Conservation (phyloP, 2,329 filamentous ascomycete genomes). For the Aureobasidium sp. region DNA sequence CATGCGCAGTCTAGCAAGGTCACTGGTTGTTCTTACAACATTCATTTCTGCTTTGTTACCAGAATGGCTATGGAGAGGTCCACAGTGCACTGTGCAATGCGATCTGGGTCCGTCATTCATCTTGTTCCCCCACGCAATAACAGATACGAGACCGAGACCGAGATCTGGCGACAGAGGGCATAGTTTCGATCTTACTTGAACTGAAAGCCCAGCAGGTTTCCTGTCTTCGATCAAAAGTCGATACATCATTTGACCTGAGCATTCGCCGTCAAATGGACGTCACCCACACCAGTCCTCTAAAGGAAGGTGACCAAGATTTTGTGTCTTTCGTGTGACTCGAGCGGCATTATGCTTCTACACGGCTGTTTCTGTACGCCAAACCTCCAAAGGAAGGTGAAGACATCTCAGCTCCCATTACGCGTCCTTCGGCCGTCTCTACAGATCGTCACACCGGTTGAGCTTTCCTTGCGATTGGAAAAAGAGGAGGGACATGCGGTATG, state of each 20-base stretch:
- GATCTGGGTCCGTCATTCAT: neutral
- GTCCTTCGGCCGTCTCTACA: neutral
- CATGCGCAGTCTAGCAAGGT: too few species aligned
- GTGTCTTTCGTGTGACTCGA: neutral
- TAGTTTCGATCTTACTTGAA: neutral
- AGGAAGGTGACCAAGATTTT: neutral
- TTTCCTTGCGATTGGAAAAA: neutral
- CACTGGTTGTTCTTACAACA: too few species aligned
- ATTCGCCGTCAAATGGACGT: neutral
- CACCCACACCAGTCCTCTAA: neutral
- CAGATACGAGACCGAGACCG: neutral
- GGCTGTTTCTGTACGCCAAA: neutral
- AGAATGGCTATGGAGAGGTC: neutral
- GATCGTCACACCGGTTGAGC: neutral
- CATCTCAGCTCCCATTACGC: neutral
- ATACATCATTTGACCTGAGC: neutral
- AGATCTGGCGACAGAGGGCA: neutral
- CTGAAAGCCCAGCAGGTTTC: neutral
- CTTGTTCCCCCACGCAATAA: neutral
- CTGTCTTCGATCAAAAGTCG: neutral
- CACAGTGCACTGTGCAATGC: neutral
- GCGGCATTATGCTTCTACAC: neutral
- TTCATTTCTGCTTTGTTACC: neutral
- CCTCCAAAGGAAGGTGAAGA: neutral
- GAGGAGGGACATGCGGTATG: neutral